Evolutionary conservation across 2,329 filamentous ascomycete genomes (phyloP).

Genomic region (Diplocarpon mali): DNA sequence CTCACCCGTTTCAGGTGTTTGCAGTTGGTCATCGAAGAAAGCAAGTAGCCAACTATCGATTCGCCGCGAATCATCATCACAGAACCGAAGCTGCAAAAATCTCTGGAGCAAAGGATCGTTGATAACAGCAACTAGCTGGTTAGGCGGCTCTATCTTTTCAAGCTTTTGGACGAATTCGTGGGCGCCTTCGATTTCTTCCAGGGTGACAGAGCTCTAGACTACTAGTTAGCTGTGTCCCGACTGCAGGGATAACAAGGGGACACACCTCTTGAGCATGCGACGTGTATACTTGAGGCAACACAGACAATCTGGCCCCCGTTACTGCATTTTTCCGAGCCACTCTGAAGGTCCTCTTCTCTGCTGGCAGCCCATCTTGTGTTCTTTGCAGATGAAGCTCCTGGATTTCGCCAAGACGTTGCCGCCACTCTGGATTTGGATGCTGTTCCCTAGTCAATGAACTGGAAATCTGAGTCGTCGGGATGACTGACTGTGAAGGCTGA

Average conservation of each 20-base stretch:
- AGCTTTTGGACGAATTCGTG: constrained; percentile 59
- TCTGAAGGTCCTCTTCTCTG: constrained; percentile 46
- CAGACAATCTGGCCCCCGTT: constrained; percentile 38
- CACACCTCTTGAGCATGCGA: constrained; percentile 56
- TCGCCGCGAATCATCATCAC: constrained; percentile 38
- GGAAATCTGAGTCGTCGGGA: not conserved
- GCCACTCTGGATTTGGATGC: constrained; percentile 71
- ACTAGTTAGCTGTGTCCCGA: not conserved
- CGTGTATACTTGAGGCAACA: constrained; percentile 62
- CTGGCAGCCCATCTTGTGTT: constrained; percentile 32
- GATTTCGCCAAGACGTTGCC: constrained; percentile 53
- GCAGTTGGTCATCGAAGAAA: constrained; percentile 41
- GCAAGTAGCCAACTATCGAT: constrained; percentile 48
- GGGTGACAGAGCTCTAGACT: constrained; percentile 45
- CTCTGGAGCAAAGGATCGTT: constrained; percentile 71
- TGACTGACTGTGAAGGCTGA: constrained; percentile 46
- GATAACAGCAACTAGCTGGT: constrained; percentile 68
- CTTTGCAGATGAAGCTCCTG: constrained; percentile 46
- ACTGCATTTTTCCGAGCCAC: constrained; percentile 41
- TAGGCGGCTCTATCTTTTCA: constrained; percentile 70
- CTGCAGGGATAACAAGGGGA: not conserved
- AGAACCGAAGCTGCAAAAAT: constrained; percentile 53
- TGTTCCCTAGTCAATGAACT: constrained; percentile 23
- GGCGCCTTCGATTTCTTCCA: constrained; percentile 70
- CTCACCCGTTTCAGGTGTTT: constrained; percentile 39